Evolutionary conservation across 2,329 filamentous ascomycete species (phyloP).

Genomic region (Diaporthe vexans): DNA sequence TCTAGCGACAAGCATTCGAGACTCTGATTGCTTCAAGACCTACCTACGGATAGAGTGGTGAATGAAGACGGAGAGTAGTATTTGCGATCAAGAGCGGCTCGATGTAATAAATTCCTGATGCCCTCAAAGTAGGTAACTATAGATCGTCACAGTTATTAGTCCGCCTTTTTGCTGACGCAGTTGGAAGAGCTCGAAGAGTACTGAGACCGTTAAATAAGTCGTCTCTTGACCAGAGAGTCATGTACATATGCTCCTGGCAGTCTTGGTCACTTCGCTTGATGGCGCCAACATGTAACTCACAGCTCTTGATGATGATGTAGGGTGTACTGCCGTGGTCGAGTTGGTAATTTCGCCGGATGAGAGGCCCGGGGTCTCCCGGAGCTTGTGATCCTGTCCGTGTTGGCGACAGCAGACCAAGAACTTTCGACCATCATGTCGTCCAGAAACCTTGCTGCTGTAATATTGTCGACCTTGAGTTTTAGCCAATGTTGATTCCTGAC

Average conservation of each 20-base stretch:
- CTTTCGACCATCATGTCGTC: not conserved
- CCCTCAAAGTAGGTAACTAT: not conserved
- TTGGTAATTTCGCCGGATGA: not conserved
- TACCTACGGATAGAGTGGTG: not conserved
- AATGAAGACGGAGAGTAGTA: not conserved
- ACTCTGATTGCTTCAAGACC: not conserved
- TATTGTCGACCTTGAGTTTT: slow-evolving; percentile 50
- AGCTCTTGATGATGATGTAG: slow-evolving; percentile 11
- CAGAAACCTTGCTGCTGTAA: not conserved
- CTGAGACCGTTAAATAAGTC: not conserved
- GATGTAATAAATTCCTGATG: not conserved
- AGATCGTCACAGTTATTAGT: not conserved
- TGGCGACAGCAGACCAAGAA: slow-evolving; percentile 7
- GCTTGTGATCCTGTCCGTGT: not conserved
- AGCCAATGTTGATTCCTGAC: slow-evolving; percentile 58
- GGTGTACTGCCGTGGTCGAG: not conserved
- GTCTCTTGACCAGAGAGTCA: not conserved
- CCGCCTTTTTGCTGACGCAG: not conserved
- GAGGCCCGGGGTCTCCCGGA: not conserved
- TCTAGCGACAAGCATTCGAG: not conserved
- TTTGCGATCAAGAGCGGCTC: not conserved
- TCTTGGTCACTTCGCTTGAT: not conserved
- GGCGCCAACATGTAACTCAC: not conserved
- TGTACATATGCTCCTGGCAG: not conserved
- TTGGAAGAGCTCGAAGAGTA: not conserved